These are phyloP conservation scores for Colletotrichum lupini DNA, from an alignment of 2,329 filamentous ascomycete species.

Conservation along the genomic window DNA sequence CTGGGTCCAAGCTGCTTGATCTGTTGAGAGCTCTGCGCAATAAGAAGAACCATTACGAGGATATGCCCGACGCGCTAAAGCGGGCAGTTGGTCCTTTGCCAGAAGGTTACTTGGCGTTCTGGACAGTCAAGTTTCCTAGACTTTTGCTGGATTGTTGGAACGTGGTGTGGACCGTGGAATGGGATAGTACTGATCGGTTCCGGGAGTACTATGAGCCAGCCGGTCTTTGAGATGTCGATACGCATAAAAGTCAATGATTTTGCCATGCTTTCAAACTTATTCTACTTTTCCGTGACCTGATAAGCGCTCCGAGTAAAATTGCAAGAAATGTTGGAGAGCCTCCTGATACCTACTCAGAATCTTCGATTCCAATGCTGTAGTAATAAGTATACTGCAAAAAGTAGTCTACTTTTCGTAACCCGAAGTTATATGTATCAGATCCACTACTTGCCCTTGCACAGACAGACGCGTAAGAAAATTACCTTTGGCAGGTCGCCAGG, in stretches of 20 bases:
- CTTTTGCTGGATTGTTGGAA: slow-evolving; percentile 83
- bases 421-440: too few species aligned
- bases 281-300: neutral
- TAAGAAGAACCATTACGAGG: slow-evolving; percentile 98
- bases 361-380: too few species aligned
- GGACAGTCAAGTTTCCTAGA: slow-evolving; percentile 82
- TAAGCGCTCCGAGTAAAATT: neutral
- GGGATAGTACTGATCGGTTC: slow-evolving; percentile 75
- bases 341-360: neutral
- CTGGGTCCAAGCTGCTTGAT: slow-evolving; percentile 84
- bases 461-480: too few species aligned
- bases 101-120: slow-evolving; percentile 86
- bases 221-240: slow-evolving; percentile 39
- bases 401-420: too few species aligned
- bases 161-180: slow-evolving; percentile 73
- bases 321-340: neutral
- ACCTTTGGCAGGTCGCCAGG: too few species aligned
- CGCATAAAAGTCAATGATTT: neutral
- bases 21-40: slow-evolving; percentile 89
- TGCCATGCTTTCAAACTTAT: neutral
- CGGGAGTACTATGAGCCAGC: slow-evolving; percentile 74
- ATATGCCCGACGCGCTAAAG: slow-evolving; percentile 86
- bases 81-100: slow-evolving; percentile 77
- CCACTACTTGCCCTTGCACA: too few species aligned
- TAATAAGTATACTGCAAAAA: too few species aligned